Evolutionary conservation across 1,284 basidiomycete genomes (phyloP), one percentile per base, ranked within the genome.

Genomic region (Cronartium quercuum): DNA sequence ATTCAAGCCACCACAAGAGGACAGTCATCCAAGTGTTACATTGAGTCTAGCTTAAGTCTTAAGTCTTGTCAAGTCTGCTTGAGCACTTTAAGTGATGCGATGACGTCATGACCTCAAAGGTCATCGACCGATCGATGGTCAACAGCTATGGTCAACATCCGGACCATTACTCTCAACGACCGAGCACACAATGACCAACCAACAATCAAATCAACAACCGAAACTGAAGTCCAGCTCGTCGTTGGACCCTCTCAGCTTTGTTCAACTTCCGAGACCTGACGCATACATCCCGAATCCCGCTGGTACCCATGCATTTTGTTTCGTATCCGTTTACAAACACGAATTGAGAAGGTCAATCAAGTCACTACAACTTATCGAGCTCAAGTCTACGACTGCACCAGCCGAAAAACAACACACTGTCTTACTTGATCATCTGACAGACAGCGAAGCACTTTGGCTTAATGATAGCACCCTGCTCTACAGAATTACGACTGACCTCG

Each of bases 381-480:
- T 74, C 24, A 18, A 10, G 5, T 21, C 58, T 51, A 15, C 34
- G 35, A 24, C 40, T 1, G 21, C 41, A 29, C 37, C 29, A 6
- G 38, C 29, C 38, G n/a, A n/a, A n/a, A n/a, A n/a, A n/a, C n/a
- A 24, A 6, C 41, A 64, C 47, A 38, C 24, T 13, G 42, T 41
- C 13, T 13, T 66, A 2, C 24, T 66, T 13, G 55, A 42, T 29
- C 24, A 74, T 61, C 55, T 74, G 15, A 40, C 58, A 13, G 66
- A 74, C 40, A 24, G 51, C 13, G 51, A 74, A 66, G 70, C 64
- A 1, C 40, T 74, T 35, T 74, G 70, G 70, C 29, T 74, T 24
- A 64, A 74, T 64, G 13, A 10, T 6, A 18, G 37, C 38, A 57
- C 70, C 34, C 58, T 74, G 40, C 64, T 74, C 13, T 74, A 74